phyloP scores from a whole-genome alignment of 805 yeast genomes.

The Nakazawaea wickerhamii region DNA sequence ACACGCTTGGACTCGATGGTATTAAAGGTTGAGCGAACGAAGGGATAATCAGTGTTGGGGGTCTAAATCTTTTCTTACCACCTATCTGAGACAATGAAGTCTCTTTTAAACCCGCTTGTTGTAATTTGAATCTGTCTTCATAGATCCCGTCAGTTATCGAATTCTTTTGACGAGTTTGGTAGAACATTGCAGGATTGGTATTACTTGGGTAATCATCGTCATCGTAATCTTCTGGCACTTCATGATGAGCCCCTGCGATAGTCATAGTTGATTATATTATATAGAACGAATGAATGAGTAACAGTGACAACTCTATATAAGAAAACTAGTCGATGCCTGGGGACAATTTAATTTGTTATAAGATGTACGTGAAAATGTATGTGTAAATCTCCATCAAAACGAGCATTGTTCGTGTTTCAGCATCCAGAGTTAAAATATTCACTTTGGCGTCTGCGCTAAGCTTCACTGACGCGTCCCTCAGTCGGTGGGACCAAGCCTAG shows the following conservation, averaged over 20 bases:
- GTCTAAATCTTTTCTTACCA: conserved; percentile 11
- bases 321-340: too few relatives aligned
- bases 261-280: background rate
- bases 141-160: conserved; percentile 5
- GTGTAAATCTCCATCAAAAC: too few relatives aligned
- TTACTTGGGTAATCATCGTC: conserved; percentile 8
- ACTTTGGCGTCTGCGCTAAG: too few relatives aligned
- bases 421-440: too few relatives aligned
- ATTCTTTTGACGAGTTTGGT: background rate
- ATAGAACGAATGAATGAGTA: too few relatives aligned
- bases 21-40: background rate
- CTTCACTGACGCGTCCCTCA: too few relatives aligned
- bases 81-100: conserved; percentile 10
- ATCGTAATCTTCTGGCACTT: conserved; percentile 13
- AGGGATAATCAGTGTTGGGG: conserved; percentile 11
- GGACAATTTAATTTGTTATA: too few relatives aligned
- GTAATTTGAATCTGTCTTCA: conserved; percentile 11
- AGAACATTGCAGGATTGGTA: background rate
- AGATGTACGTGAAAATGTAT: too few relatives aligned
- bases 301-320: too few relatives aligned
- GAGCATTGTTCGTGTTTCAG: too few relatives aligned
- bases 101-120: conserved; percentile 11
- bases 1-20: conserved; percentile 5
- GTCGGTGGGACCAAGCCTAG: too few relatives aligned
- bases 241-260: background rate